Base-by-base conservation (phyloP, 306 rosid species). In the Inga leiocalycina region DNA sequence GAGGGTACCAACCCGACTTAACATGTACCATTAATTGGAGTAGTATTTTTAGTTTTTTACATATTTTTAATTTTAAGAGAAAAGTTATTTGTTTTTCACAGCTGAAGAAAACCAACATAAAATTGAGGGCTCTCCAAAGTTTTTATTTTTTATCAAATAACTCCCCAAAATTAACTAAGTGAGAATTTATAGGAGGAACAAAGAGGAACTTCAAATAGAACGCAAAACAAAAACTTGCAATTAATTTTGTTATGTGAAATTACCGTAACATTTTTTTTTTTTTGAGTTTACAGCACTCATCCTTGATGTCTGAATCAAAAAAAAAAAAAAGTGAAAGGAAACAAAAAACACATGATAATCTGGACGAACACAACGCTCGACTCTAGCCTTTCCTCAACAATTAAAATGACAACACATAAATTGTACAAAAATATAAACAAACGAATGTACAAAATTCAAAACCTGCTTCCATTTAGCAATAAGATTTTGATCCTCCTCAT, bases 401-500 rank as follows among this genome's bases (percentile, higher is more conserved):
- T n/a, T 34, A n/a, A 17, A 22, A 56, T 24, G 8, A 27, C 34
- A 49, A 66, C 80, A 41, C 32, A 66, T 17, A 43, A 48, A 48
- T 71, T 62, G 66, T 20, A 43, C 35, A 30, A 44, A 71, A 22
- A n/a, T 20, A 19, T 19, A 48, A 48, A 74, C 3, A 10, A 77
- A 64, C 41, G 15, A 15, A 61, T 41, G 59, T 43, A 16, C 57
- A 16, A 62, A 52, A 24, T 17, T 73, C 32, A 74, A 74, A 74
- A 49, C 19, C 14, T 59, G 62, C 37, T 56, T 22, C 19, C 22
- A 34, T 16, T n/a, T 45, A 39, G 35, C 34, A 81, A 62, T 67
- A 81, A 82, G 80, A 70, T 37, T 35, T 37, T 4, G 46, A 70
- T 27, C 71, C 75, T 64, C 54, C 69, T 67, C 73, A 52, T 16